Evolutionary conservation across 495 filamentous ascomycete genomes (phyloP).

Genomic region (Hypoxylon fuscum): DNA sequence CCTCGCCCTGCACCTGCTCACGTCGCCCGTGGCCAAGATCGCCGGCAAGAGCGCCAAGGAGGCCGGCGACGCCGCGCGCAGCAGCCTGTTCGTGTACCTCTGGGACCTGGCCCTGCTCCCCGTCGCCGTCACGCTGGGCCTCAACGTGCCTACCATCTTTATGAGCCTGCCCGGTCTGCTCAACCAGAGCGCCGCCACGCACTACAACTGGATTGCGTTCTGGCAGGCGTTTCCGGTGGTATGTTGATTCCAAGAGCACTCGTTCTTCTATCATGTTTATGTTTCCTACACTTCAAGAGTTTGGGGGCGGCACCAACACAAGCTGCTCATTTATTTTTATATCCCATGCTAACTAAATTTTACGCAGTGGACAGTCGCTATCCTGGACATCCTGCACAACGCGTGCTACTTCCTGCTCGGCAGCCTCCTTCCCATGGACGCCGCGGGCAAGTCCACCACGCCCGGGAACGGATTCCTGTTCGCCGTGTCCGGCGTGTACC

Average conservation of each 20-base stretch:
- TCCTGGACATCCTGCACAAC: constrained; percentile 46
- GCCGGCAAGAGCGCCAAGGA: constrained; percentile 26
- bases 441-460: constrained; percentile 35
- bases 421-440: constrained; percentile 36
- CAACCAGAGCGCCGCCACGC: constrained; percentile 54
- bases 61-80: constrained; percentile 51
- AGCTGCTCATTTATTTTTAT: background rate
- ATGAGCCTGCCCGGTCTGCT: constrained; percentile 63
- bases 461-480: constrained; percentile 45
- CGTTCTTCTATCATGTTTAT: background rate
- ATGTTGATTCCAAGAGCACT: background rate
- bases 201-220: constrained; percentile 65
- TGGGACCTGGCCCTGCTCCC: constrained; percentile 59
- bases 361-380: constrained; percentile 48
- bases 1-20: constrained; percentile 61
- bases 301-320: background rate
- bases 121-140: constrained; percentile 57
- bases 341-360: constrained; percentile 1
- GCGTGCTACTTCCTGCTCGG: constrained; percentile 34
- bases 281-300: background rate
- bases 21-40: constrained; percentile 57
- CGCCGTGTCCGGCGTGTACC: constrained; percentile 61
- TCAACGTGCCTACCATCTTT: constrained; percentile 59
- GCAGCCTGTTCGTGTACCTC: constrained; percentile 55
- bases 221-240: constrained; percentile 68